These are phyloP conservation scores for Cynara cardunculus DNA, from an alignment of 129 eudicot species.

Conservation along the genomic window DNA sequence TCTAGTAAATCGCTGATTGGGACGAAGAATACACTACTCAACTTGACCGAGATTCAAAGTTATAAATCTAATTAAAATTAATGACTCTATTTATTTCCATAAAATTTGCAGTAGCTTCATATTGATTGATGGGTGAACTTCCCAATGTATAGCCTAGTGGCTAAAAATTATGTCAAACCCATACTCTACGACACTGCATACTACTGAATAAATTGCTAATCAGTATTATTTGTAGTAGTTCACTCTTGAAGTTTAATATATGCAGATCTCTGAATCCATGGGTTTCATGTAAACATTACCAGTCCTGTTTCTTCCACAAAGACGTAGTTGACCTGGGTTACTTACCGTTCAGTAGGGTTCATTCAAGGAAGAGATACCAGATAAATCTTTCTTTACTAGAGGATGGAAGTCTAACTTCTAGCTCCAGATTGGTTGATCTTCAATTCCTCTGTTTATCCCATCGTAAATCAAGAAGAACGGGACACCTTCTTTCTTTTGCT, in stretches of 20 bases:
- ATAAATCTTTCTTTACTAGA: conserved; percentile 38
- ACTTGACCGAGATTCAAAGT: background rate
- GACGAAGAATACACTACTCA: background rate
- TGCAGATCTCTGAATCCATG: conserved; percentile 68
- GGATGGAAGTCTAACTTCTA: conserved; percentile 22
- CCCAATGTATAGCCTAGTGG: background rate
- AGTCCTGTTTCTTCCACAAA: conserved; percentile 36
- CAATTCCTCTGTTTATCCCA: conserved; percentile 19
- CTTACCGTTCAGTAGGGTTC: conserved; percentile 22
- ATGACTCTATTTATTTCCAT: background rate
- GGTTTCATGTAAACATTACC: conserved; percentile 48
- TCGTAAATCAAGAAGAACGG: conserved; percentile 45
- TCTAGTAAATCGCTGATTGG: background rate
- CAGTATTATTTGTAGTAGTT: background rate
- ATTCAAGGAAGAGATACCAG: conserved; percentile 41
- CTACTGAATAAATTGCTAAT: background rate
- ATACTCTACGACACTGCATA: background rate
- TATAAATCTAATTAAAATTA: background rate
- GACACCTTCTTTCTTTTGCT: conserved; percentile 42
- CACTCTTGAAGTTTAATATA: conserved; percentile 12
- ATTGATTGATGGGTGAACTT: background rate
- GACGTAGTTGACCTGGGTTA: conserved; percentile 35
- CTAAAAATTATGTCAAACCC: background rate
- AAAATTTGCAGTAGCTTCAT: background rate
- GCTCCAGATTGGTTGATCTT: conserved; percentile 35